phyloP scores from a whole-genome alignment of 768 basidiomycete species.

The Serendipita sp. region DNA sequence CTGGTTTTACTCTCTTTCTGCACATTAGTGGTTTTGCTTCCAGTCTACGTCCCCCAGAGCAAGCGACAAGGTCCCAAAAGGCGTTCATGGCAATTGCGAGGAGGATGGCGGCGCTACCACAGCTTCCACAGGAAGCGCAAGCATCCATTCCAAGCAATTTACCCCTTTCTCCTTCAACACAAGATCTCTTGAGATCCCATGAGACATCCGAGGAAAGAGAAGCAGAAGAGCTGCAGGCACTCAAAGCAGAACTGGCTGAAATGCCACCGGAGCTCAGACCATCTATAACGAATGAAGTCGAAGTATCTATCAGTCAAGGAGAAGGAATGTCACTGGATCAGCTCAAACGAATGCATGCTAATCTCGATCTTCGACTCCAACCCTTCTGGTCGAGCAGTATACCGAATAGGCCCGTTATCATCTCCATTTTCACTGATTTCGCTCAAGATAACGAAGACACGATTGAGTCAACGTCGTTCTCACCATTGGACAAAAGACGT shows the following conservation, averaged over 20 bases:
- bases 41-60: slow-evolving; percentile 38
- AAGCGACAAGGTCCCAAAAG: slow-evolving; percentile 53
- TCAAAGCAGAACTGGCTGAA: slow-evolving; percentile 16
- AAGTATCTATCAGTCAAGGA: slow-evolving; percentile 7
- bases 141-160: slow-evolving; percentile 15
- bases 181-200: slow-evolving; percentile 34
- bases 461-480: slow-evolving; percentile 8
- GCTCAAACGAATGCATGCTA: slow-evolving; percentile 45
- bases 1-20: background rate
- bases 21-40: slow-evolving; percentile 46
- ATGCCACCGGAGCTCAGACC: background rate
- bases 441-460: slow-evolving; percentile 13
- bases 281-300: background rate
- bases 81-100: slow-evolving; percentile 65
- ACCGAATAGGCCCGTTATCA: slow-evolving; percentile 39
- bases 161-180: slow-evolving; percentile 23
- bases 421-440: slow-evolving; percentile 39
- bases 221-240: slow-evolving; percentile 36
- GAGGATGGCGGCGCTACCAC: slow-evolving; percentile 57
- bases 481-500: slow-evolving; percentile 17
- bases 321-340: slow-evolving; percentile 13
- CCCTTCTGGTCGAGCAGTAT: slow-evolving; percentile 71
- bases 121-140: slow-evolving; percentile 22
- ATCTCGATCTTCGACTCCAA: slow-evolving; percentile 58
- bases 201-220: slow-evolving; percentile 48